Evolutionary conservation across 768 basidiomycete genomes (phyloP).

Genomic region (Collybiopsis luxurians): DNA sequence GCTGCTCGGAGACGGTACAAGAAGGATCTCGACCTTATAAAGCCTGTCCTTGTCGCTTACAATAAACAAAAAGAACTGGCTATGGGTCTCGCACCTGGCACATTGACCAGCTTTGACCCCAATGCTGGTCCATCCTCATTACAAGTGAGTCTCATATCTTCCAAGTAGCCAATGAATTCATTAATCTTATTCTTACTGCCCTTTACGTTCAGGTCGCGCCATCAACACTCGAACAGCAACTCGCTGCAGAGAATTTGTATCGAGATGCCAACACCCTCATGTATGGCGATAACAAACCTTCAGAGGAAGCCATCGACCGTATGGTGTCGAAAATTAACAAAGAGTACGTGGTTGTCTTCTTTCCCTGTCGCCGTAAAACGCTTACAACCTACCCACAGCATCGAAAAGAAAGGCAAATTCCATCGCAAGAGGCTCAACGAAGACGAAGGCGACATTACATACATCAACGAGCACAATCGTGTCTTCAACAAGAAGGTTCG

Average conservation of each 20-base stretch:
- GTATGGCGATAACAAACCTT: conserved; percentile 94
- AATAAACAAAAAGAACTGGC: conserved; percentile 88
- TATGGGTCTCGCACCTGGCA: conserved; percentile 69
- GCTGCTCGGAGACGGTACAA: conserved; percentile 89
- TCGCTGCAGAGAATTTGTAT: conserved; percentile 81
- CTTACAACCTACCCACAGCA: conserved; percentile 40
- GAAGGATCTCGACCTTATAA: conserved; percentile 85
- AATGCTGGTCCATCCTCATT: conserved; percentile 35
- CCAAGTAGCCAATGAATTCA: too few species aligned
- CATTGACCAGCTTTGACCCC: conserved; percentile 60
- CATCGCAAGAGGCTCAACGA: conserved; percentile 87
- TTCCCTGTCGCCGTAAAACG: too few species aligned
- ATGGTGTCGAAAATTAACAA: conserved; percentile 89
- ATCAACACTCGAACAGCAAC: conserved; percentile 58
- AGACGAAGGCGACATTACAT: conserved; percentile 94
- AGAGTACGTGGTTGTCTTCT: conserved; percentile 61
- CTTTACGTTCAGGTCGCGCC: conserved; percentile 39
- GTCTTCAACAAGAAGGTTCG: conserved; percentile 96
- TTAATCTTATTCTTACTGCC: not conserved
- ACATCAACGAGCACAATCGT: conserved; percentile 97
- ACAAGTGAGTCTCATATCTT: conserved; percentile 40
- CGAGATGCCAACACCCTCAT: conserved; percentile 90
- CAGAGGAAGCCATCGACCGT: conserved; percentile 92
- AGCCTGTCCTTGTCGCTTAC: conserved; percentile 85
- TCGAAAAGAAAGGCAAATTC: conserved; percentile 88